Conservation (phyloP, 78 protist genomes). For the Mastigamoeba balamuthi region DNA sequence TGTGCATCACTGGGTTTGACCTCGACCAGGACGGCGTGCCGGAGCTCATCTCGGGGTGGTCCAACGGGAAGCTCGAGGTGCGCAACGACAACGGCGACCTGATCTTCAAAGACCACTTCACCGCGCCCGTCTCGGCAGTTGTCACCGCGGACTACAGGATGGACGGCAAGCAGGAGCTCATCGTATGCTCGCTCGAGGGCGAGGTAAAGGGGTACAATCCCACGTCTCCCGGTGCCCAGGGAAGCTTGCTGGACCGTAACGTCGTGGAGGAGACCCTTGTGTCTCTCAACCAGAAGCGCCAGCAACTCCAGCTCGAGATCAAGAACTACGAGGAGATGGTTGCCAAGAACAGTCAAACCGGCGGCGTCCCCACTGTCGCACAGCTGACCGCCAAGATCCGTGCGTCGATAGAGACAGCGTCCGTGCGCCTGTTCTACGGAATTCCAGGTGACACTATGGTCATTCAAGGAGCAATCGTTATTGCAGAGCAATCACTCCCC, state of each 20-base stretch:
- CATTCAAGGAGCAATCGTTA: too few relatives aligned
- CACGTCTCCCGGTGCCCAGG: neutral
- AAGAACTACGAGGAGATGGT: neutral
- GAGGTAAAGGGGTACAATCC: neutral
- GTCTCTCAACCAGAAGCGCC: neutral
- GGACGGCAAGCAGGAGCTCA: constrained; percentile 11
- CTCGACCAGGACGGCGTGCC: constrained; percentile 46
- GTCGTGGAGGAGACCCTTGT: neutral
- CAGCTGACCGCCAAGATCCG: too few relatives aligned
- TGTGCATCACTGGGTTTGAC: neutral
- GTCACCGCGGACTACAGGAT: constrained; percentile 28
- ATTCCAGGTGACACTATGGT: too few relatives aligned
- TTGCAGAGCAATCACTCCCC: too few relatives aligned
- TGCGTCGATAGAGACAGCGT: too few relatives aligned
- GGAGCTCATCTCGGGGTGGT: constrained; percentile 32
- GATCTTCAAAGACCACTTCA: constrained; percentile 22
- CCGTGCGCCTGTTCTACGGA: too few relatives aligned
- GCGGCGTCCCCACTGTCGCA: too few relatives aligned
- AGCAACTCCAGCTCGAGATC: neutral
- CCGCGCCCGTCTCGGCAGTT: constrained; percentile 5
- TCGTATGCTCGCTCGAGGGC: neutral
- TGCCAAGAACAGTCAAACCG: too few relatives aligned
- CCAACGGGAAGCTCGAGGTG: constrained; percentile 27
- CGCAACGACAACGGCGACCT: constrained; percentile 18
- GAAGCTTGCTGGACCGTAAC: neutral